These are phyloP conservation scores for Pyrenochaeta sp. DNA, from an alignment of 2,329 filamentous ascomycete genomes.

Conservation along the genomic window DNA sequence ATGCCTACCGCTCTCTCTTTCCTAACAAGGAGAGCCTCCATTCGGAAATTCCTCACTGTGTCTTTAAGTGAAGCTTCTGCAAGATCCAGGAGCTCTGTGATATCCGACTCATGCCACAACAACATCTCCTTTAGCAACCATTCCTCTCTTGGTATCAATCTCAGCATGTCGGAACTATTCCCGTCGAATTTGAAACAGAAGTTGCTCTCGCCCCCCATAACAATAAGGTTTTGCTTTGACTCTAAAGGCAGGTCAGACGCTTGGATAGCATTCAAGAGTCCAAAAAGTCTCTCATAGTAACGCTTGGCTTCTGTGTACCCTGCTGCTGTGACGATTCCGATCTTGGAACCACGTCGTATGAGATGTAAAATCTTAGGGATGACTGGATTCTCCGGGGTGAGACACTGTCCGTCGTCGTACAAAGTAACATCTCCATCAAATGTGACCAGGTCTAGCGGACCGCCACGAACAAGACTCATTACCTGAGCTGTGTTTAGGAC, in stretches of 20 bases:
- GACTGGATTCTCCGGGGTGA: conserved; percentile 78
- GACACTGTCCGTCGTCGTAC: conserved; percentile 81
- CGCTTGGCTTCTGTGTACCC: conserved; percentile 88
- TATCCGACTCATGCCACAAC: conserved; percentile 78
- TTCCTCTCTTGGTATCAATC: conserved; percentile 67
- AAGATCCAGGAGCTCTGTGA: conserved; percentile 82
- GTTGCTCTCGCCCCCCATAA: conserved; percentile 96
- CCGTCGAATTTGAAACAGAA: conserved; percentile 86
- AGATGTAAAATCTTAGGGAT: conserved; percentile 75
- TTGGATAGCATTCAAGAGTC: conserved; percentile 81
- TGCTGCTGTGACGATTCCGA: conserved; percentile 96
- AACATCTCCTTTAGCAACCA: conserved; percentile 85
- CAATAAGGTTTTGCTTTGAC: conserved; percentile 81
- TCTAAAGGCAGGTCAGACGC: conserved; percentile 68
- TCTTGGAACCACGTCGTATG: conserved; percentile 77
- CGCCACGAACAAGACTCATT: conserved; percentile 82
- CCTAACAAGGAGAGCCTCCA: conserved; percentile 81
- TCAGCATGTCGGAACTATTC: conserved; percentile 70
- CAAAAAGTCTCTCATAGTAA: conserved; percentile 88
- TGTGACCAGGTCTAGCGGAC: conserved; percentile 82
- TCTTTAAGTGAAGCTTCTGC: conserved; percentile 85
- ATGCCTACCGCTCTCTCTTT: conserved; percentile 76
- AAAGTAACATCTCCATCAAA: conserved; percentile 98
- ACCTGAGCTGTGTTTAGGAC: conserved; percentile 95
- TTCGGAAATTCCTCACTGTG: conserved; percentile 78